A percentile compares a stretch with the other conserved stretches of the same genome.
Conservation (phyloP, 352 stramenopile species). For the Phytophthora macrochlamydospora region DNA sequence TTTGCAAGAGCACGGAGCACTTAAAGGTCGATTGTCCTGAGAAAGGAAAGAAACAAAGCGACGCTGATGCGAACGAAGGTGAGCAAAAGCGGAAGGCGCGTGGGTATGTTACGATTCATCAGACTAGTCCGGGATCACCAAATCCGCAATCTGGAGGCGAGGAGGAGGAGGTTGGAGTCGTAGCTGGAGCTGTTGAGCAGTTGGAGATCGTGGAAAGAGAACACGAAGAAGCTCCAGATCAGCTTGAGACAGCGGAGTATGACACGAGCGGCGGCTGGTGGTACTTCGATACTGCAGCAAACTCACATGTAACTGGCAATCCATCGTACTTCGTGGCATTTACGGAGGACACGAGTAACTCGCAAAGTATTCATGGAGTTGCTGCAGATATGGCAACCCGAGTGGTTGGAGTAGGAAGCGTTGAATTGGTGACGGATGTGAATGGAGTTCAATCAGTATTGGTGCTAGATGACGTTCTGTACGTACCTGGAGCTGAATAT, state of each 20-base stretch:
- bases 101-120: no score
- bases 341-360: background rate
- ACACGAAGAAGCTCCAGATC: background rate
- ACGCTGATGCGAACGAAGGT: background rate
- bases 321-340: background rate
- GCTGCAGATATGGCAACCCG: background rate
- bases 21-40: slow-evolving; percentile 10
- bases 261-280: background rate
- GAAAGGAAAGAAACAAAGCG: background rate
- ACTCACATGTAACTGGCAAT: background rate
- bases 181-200: background rate
- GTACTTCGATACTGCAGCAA: background rate
- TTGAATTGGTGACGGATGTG: background rate
- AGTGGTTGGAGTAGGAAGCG: slow-evolving; percentile 1
- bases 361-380: background rate
- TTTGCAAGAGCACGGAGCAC: background rate
- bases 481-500: background rate
- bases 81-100: no score
- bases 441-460: background rate
- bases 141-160: slow-evolving; percentile 3
- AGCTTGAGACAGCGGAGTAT: no score
- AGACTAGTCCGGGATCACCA: background rate
- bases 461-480: background rate
- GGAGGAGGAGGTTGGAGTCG: background rate
- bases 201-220: background rate